Conservation (phyloP, 345 rosid species). For the Carallia pectinifolia region DNA sequence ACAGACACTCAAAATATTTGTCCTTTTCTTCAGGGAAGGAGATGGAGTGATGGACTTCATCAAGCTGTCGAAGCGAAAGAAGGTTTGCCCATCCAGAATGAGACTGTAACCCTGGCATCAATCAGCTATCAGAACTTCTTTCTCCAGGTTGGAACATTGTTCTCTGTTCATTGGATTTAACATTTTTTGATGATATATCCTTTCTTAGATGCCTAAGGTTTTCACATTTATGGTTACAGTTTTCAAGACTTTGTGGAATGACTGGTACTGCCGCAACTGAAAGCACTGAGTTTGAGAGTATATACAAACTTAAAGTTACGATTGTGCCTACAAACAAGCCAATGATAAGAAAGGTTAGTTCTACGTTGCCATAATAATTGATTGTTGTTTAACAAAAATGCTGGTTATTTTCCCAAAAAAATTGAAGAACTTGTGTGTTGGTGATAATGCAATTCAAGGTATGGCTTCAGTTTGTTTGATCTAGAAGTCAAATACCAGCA, state of each 20-base stretch:
- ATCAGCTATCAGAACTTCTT: constrained; percentile 98
- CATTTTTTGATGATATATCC: constrained; percentile 9
- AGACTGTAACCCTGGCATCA: constrained; percentile 93
- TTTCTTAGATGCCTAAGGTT: constrained; percentile 15
- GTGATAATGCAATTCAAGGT: not conserved
- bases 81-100: constrained; percentile 92
- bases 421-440: not conserved
- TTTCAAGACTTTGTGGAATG: constrained; percentile 98
- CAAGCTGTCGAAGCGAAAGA: constrained; percentile 99
- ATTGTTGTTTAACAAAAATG: constrained; percentile 1
- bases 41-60: constrained; percentile 99
- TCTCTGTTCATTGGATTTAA: constrained; percentile 14
- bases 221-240: constrained; percentile 41
- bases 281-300: constrained; percentile 95
- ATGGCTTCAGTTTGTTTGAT: not conserved
- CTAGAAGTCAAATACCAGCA: not conserved
- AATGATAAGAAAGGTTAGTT: constrained; percentile 89
- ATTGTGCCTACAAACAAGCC: constrained; percentile 96
- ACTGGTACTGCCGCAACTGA: constrained; percentile 99
- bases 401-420: constrained; percentile 12
- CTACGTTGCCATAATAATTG: constrained; percentile 2
- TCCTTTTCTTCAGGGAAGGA: constrained; percentile 60
- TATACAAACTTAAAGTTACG: constrained; percentile 94
- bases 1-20: too few species aligned
- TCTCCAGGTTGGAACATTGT: constrained; percentile 67